Conservation (phyloP, 768 basidiomycete genomes). For the Pleurotus citrinopileatus region DNA sequence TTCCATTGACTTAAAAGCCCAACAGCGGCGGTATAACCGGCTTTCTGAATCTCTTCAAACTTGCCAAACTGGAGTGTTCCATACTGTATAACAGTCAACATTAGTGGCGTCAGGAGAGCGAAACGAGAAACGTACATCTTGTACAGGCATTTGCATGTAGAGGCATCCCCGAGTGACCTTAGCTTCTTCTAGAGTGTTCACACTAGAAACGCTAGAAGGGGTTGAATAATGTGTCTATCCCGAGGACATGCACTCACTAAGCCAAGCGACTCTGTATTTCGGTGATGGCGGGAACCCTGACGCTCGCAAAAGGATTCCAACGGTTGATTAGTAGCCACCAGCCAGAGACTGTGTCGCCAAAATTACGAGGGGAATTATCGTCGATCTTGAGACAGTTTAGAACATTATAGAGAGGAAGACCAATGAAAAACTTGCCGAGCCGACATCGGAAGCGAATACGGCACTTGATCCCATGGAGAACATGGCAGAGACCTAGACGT, state of each 20-base stretch:
- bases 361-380: slow-evolving; percentile 92
- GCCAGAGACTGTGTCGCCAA: slow-evolving; percentile 93
- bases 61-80: slow-evolving; percentile 89
- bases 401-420: background rate
- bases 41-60: slow-evolving; percentile 84
- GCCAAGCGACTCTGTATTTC: slow-evolving; percentile 93
- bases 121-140: slow-evolving; percentile 54
- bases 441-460: slow-evolving; percentile 93
- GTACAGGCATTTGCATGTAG: slow-evolving; percentile 94
- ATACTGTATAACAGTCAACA: slow-evolving; percentile 37
- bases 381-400: slow-evolving; percentile 56
- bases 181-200: slow-evolving; percentile 93
- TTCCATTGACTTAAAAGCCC: slow-evolving; percentile 75
- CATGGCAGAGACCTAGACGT: slow-evolving; percentile 78
- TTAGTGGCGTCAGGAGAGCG: background rate
- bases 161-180: slow-evolving; percentile 85
- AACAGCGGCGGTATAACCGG: slow-evolving; percentile 74
- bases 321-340: slow-evolving; percentile 94
- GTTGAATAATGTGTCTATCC: slow-evolving; percentile 10
- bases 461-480: slow-evolving; percentile 86
- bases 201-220: slow-evolving; percentile 80
- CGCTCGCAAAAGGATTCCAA: slow-evolving; percentile 87
- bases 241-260: slow-evolving; percentile 67
- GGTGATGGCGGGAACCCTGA: slow-evolving; percentile 82
- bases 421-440: slow-evolving; percentile 52